These are phyloP conservation scores for Mariannaea elegans DNA, from an alignment of 2,329 filamentous ascomycete species.

Conservation along the genomic window DNA sequence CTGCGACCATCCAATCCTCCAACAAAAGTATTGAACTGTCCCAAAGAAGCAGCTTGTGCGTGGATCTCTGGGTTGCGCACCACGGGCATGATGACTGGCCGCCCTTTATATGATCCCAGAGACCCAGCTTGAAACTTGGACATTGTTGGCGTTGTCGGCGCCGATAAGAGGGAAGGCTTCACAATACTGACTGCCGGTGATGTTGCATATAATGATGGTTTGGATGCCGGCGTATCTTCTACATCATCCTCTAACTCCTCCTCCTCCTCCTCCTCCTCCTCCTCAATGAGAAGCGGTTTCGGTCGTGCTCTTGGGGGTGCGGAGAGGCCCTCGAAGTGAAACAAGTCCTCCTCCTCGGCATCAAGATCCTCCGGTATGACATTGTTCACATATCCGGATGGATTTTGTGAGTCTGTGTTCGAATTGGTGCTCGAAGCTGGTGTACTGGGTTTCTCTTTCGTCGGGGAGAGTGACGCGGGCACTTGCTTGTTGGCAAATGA, in stretches of 20 bases:
- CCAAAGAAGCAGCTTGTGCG: constrained; percentile 57
- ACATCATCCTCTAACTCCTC: neutral
- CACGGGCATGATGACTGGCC: constrained; percentile 61
- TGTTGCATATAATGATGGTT: constrained; percentile 50
- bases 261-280: constrained; percentile 47
- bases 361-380: constrained; percentile 23
- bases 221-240: constrained; percentile 25
- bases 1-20: constrained; percentile 62
- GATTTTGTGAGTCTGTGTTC: constrained; percentile 8
- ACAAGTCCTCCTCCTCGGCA: constrained; percentile 51
- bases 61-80: constrained; percentile 60
- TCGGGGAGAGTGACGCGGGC: constrained; percentile 25
- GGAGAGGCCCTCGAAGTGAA: constrained; percentile 54
- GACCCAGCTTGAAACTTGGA: constrained; percentile 51
- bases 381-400: constrained; percentile 1
- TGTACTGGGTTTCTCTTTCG: constrained; percentile 22
- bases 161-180: constrained; percentile 39
- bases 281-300: constrained; percentile 39
- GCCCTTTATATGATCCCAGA: constrained; percentile 64
- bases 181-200: constrained; percentile 55
- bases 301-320: constrained; percentile 40
- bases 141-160: constrained; percentile 43
- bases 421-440: constrained; percentile 9
- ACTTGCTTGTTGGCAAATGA: constrained; percentile 41
- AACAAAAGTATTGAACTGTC: constrained; percentile 60